These are phyloP conservation scores for Pythium plurisporium DNA, from an alignment of 352 stramenopile species.

Conservation along the genomic window DNA sequence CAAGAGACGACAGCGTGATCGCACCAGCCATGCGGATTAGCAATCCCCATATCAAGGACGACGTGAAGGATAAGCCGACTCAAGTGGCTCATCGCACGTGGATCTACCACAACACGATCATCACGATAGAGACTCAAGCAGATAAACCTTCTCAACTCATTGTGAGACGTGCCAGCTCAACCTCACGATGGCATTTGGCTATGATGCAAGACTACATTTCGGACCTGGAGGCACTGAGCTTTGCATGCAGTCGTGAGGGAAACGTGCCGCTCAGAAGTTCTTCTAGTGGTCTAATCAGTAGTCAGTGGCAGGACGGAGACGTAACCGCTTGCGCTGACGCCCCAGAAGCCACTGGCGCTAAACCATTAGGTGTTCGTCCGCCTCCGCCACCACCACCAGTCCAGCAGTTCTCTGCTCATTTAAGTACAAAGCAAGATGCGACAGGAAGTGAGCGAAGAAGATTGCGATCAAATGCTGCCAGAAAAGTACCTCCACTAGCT, in stretches of 20 bases:
- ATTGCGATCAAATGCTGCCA: background rate
- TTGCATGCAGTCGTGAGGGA: background rate
- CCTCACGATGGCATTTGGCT: slow-evolving; percentile 17
- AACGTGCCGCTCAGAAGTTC: background rate
- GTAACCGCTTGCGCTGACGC: too few species aligned
- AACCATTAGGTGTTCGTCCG: too few species aligned
- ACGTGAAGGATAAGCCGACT: slow-evolving; percentile 3
- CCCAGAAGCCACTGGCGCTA: too few species aligned
- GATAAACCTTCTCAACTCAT: slow-evolving; percentile 13
- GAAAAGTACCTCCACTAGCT: background rate
- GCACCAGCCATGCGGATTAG: slow-evolving; percentile 30
- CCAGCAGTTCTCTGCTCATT: background rate
- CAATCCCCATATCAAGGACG: background rate
- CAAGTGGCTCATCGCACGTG: slow-evolving; percentile 15
- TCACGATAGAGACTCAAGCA: slow-evolving; percentile 19
- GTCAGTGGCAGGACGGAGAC: background rate
- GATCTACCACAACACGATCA: slow-evolving; percentile 20
- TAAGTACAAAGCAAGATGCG: background rate
- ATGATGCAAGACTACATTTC: slow-evolving; percentile 13
- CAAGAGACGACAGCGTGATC: slow-evolving; percentile 32
- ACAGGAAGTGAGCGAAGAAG: background rate
- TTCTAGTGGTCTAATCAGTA: background rate
- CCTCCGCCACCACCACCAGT: background rate
- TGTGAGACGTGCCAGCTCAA: slow-evolving; percentile 22
- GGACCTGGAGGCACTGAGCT: background rate